Conservation (phyloP, 257 asterid genomes). For the Solanum stenotomum region DNA sequence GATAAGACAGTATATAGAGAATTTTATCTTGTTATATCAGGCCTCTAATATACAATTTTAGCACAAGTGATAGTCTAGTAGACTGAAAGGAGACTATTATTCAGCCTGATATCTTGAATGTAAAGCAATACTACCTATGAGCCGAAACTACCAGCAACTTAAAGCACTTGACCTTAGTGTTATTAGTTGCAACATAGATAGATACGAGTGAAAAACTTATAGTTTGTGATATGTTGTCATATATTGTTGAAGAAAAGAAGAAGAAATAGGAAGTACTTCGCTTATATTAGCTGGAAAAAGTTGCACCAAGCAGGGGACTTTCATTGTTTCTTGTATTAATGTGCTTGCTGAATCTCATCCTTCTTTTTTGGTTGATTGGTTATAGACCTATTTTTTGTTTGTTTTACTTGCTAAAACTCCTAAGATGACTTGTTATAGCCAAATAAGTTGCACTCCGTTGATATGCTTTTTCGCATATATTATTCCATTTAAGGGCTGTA, state of each 20-base stretch:
- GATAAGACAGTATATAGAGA: background rate
- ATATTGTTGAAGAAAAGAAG: background rate
- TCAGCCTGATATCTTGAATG: background rate
- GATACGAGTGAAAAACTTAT: background rate
- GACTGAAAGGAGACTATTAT: background rate
- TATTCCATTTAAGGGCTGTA: background rate
- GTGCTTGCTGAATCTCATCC: background rate
- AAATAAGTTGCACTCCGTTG: background rate
- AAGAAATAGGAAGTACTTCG: background rate
- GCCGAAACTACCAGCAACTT: background rate
- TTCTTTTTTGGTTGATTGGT: background rate
- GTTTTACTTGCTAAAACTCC: background rate
- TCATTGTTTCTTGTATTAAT: background rate
- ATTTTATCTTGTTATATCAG: background rate
- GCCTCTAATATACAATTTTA: background rate
- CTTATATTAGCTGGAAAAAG: background rate
- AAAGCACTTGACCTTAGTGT: background rate
- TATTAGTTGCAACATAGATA: background rate
- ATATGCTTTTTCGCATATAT: background rate
- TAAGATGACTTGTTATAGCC: background rate
- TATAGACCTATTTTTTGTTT: background rate
- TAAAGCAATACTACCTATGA: background rate
- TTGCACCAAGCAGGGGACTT: background rate
- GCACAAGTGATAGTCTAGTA: background rate
- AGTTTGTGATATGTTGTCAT: background rate